Evolutionary conservation across 2,329 filamentous ascomycete species (phyloP).

Genomic region (Fusarium burgessii): DNA sequence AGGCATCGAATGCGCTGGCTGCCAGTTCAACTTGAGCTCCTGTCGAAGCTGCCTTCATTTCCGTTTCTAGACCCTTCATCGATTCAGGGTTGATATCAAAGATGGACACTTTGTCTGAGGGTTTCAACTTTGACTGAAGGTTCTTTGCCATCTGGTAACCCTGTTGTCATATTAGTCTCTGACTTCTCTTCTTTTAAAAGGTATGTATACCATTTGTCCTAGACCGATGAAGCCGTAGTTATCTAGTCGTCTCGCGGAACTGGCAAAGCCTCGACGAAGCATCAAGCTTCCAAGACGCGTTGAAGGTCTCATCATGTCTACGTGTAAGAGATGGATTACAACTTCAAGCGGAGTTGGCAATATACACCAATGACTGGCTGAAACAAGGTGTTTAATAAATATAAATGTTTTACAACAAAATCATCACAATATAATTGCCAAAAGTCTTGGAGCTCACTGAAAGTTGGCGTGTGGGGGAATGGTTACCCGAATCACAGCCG

Average conservation of each 20-base stretch:
- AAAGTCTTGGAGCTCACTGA: slow-evolving; percentile 5
- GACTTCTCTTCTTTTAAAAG: neutral
- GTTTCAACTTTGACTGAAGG: slow-evolving; percentile 66
- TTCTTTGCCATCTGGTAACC: slow-evolving; percentile 74
- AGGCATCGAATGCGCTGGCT: slow-evolving; percentile 60
- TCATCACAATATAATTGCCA: neutral
- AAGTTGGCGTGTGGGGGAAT: slow-evolving; percentile 27
- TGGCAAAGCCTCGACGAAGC: slow-evolving; percentile 64
- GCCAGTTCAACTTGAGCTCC: slow-evolving; percentile 63
- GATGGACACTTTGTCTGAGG: slow-evolving; percentile 63
- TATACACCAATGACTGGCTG: neutral
- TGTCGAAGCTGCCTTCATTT: slow-evolving; percentile 58
- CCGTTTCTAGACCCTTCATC: slow-evolving; percentile 59
- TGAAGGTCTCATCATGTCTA: slow-evolving; percentile 37
- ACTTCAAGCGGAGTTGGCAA: neutral
- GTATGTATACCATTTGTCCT: slow-evolving; percentile 67
- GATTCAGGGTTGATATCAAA: slow-evolving; percentile 68
- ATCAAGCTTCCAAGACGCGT: slow-evolving; percentile 46
- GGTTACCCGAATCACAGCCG: slow-evolving; percentile 50
- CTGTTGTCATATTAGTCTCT: slow-evolving; percentile 48
- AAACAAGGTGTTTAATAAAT: neutral
- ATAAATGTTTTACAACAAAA: neutral
- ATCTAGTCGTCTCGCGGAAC: slow-evolving; percentile 60
- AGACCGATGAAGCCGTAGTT: slow-evolving; percentile 71
- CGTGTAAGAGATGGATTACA: too few species aligned